Base-by-base conservation (phyloP, 2,329 filamentous ascomycete genomes). In the Dendrostoma leiphaemia region DNA sequence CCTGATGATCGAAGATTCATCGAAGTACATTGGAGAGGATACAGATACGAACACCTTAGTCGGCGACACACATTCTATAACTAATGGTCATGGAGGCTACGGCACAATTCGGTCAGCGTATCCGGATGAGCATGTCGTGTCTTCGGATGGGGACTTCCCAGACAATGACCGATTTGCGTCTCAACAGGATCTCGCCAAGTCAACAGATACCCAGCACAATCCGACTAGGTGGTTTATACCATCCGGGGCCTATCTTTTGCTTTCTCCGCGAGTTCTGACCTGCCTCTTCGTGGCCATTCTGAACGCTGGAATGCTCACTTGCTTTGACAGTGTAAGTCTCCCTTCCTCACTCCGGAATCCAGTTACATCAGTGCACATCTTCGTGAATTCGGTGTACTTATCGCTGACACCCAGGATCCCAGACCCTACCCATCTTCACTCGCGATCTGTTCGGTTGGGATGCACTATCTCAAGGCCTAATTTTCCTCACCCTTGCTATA, bases 1-100 rank as follows among this genome's bases (percentile, higher is more conserved):
- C 21, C 41, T 50, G 37, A 55, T 57, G 47, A 38, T 54, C 12
- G 55, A 57, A 34, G 55, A 54, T 12, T 28, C 43, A 13, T 28
- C 43, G 2, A 12, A 7, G 6, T n/a, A n/a, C n/a, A n/a, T n/a
- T n/a, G n/a, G n/a, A n/a, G n/a, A n/a, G n/a, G n/a, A n/a, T n/a
- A n/a, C n/a, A n/a, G n/a, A n/a, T n/a, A n/a, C n/a, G n/a, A n/a
- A n/a, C n/a, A n/a, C n/a, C n/a, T n/a, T n/a, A n/a, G n/a, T n/a
- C n/a, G n/a, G n/a, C n/a, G n/a, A n/a, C n/a, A n/a, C n/a, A n/a
- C n/a, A n/a, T n/a, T n/a, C n/a, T n/a, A n/a, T n/a, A n/a, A n/a
- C n/a, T n/a, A n/a, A n/a, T n/a, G n/a, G n/a, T n/a, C 21, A 31
- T 26, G 17, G 43, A 19, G 43, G 43, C 12, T 46, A 46, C 19